phyloP scores from a whole-genome alignment of 2,329 filamentous ascomycete genomes.

The Fusarium sp. region DNA sequence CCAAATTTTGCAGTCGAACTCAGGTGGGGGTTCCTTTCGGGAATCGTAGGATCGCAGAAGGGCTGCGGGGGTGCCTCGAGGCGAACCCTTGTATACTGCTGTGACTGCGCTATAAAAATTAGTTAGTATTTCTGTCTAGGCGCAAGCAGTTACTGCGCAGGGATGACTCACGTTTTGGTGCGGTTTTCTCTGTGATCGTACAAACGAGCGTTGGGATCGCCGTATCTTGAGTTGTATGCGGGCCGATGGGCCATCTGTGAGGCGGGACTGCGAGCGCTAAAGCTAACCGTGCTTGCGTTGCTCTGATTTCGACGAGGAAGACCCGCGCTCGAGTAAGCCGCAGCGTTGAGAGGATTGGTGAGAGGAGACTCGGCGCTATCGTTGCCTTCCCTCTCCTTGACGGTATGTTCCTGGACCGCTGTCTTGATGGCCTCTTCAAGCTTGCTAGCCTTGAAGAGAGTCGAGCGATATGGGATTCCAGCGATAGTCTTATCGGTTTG shows the following conservation, averaged over 20 bases:
- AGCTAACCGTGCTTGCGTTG: constrained; percentile 85
- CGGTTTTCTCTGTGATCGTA: constrained; percentile 89
- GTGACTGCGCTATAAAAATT: constrained; percentile 78
- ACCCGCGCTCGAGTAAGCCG: constrained; percentile 58
- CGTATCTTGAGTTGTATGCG: constrained; percentile 69
- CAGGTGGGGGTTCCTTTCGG: constrained; percentile 87
- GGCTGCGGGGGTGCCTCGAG: constrained; percentile 73
- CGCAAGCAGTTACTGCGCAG: background rate
- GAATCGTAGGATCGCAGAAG: constrained; percentile 95
- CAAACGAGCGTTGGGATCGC: constrained; percentile 86
- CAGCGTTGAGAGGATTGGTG: constrained; percentile 57
- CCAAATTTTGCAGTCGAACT: constrained; percentile 97
- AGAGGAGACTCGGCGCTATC: constrained; percentile 66
- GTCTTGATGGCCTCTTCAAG: constrained; percentile 94
- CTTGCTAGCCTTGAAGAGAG: constrained; percentile 95
- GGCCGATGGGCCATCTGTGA: constrained; percentile 66
- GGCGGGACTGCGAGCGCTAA: constrained; percentile 74
- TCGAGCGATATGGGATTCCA: constrained; percentile 93
- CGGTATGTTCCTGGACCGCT: constrained; percentile 86
- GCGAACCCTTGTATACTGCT: constrained; percentile 87
- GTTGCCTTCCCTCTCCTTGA: constrained; percentile 85
- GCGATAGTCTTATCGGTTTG: constrained; percentile 98
- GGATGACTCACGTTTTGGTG: constrained; percentile 83
- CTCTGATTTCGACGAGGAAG: constrained; percentile 74
- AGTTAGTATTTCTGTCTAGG: constrained; percentile 25